Evolutionary conservation across 768 basidiomycete genomes (phyloP).

Genomic region (Termitomyces sp.): DNA sequence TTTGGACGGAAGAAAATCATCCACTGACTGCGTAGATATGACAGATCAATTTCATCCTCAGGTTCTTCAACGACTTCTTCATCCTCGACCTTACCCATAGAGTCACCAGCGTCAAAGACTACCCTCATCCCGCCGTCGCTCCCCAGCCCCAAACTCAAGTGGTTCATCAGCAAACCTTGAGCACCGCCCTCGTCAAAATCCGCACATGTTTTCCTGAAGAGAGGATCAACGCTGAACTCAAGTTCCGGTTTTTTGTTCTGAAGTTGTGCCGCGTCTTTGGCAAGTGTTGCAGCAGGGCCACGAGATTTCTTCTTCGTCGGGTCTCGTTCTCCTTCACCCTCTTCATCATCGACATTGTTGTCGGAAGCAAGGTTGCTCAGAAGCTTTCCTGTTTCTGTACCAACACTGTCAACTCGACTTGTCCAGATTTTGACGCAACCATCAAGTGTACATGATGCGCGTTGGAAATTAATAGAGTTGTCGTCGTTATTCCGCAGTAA

Average conservation of each 20-base stretch:
- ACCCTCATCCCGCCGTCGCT: conserved; percentile 82
- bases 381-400: conserved; percentile 94
- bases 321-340: conserved; percentile 56
- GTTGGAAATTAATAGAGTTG: conserved; percentile 98
- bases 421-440: conserved; percentile 99
- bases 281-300: conserved; percentile 81
- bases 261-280: conserved; percentile 77
- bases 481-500: conserved; percentile 89
- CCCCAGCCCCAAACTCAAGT: conserved; percentile 74
- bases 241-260: conserved; percentile 92
- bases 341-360: conserved; percentile 50
- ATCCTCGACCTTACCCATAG: conserved; percentile 75
- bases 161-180: conserved; percentile 94
- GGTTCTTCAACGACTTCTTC: conserved; percentile 73
- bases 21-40: conserved; percentile 55
- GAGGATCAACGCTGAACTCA: conserved; percentile 93
- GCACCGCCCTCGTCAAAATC: conserved; percentile 99
- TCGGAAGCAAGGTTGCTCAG: conserved; percentile 79
- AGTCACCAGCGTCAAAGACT: conserved; percentile 95
- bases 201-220: conserved; percentile 96
- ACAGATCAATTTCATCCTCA: conserved; percentile 64
- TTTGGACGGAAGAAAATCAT: neutral
- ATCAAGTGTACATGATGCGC: conserved; percentile 94
- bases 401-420: conserved; percentile 93
- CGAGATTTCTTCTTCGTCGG: conserved; percentile 63